These are phyloP conservation scores for Citrullus colocynthis DNA, from an alignment of 306 rosid species.

Conservation along the genomic window DNA sequence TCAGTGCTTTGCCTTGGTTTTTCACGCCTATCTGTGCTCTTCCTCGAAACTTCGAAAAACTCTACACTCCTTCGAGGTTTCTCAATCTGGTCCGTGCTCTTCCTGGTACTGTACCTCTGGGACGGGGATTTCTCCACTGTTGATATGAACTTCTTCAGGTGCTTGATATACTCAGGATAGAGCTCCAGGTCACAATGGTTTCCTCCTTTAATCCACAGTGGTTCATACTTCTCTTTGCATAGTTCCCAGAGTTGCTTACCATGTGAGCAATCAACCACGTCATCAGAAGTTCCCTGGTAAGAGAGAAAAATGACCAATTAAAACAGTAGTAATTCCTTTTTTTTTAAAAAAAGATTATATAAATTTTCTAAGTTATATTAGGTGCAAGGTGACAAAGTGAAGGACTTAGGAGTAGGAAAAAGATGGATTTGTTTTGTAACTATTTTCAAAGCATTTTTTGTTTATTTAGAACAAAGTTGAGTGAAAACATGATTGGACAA, in stretches of 20 bases:
- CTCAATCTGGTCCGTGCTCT: slow-evolving; percentile 74
- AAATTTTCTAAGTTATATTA: background rate
- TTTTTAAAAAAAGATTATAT: background rate
- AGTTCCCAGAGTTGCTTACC: slow-evolving; percentile 95
- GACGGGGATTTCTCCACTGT: slow-evolving; percentile 76
- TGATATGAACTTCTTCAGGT: slow-evolving; percentile 72
- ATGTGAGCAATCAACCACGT: slow-evolving; percentile 88
- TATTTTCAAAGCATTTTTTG: background rate
- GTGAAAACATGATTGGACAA: background rate
- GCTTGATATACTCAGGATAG: slow-evolving; percentile 74
- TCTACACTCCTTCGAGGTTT: slow-evolving; percentile 83
- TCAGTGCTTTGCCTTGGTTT: slow-evolving; percentile 83
- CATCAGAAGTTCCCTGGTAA: slow-evolving; percentile 80
- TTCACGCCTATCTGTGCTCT: slow-evolving; percentile 83
- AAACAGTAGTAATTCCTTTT: background rate
- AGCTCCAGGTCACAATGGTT: slow-evolving; percentile 85
- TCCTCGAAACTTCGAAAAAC: slow-evolving; percentile 55
- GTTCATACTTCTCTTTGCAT: slow-evolving; percentile 88
- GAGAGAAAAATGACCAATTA: background rate
- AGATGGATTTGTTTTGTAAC: background rate
- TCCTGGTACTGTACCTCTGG: slow-evolving; percentile 54
- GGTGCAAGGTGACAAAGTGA: background rate
- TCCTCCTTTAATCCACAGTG: slow-evolving; percentile 89
- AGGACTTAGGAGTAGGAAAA: background rate
- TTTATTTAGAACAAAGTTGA: background rate